Evolutionary conservation across 2,329 filamentous ascomycete species (phyloP).

Genomic region (Thielaviopsis musarum): DNA sequence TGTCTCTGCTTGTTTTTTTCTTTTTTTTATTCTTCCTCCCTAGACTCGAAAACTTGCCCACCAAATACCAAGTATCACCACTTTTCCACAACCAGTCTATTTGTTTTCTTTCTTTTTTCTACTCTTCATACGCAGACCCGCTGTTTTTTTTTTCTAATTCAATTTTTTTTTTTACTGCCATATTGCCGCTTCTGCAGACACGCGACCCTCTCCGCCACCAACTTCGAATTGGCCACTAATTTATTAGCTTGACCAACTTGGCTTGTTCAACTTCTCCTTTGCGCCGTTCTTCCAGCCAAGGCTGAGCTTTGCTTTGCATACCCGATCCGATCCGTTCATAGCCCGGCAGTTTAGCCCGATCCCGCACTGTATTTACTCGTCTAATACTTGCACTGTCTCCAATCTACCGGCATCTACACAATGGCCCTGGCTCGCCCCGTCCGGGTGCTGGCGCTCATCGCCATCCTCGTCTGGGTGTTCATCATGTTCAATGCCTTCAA

Average conservation of each 20-base stretch:
- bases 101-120: not conserved
- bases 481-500: slow-evolving; percentile 61
- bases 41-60: not conserved
- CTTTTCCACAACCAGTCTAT: not conserved
- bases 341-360: not conserved
- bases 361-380: not conserved
- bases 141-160: not conserved
- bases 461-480: slow-evolving; percentile 58
- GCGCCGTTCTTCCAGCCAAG: not conserved
- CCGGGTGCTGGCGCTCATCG: slow-evolving; percentile 57
- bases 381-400: not conserved
- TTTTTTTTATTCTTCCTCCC: not conserved
- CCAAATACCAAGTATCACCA: not conserved
- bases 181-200: not conserved
- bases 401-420: slow-evolving; percentile 17
- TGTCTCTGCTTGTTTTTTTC: not conserved
- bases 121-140: not conserved
- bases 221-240: not conserved
- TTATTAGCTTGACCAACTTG: not conserved
- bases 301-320: not conserved
- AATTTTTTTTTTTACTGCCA: not conserved
- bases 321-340: not conserved
- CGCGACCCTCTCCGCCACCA: not conserved
- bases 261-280: not conserved
- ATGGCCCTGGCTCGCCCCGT: slow-evolving; percentile 83